These are phyloP conservation scores for Sanghuangporus sanghuang DNA, from an alignment of 1,284 basidiomycete species.

Conservation along the genomic window DNA sequence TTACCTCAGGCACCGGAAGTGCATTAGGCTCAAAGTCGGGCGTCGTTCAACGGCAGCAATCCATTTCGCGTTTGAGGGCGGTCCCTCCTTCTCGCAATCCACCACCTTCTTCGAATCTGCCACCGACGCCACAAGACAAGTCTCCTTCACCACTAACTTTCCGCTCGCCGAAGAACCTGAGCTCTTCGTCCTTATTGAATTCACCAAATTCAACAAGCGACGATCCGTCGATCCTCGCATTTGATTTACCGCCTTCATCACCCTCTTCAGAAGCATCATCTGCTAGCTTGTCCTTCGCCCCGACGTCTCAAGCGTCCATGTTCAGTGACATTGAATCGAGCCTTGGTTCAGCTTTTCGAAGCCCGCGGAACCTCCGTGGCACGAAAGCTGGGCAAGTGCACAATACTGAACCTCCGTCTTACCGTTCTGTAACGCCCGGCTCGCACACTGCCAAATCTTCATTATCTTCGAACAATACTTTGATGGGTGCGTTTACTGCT, in stretches of 20 bases:
- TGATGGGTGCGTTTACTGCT: slow-evolving; percentile 7
- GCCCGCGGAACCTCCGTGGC: not conserved
- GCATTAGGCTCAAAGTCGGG: slow-evolving; percentile 1
- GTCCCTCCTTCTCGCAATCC: slow-evolving; percentile 17
- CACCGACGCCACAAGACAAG: slow-evolving; percentile 12
- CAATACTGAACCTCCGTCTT: not conserved
- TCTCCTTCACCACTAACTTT: slow-evolving; percentile 15
- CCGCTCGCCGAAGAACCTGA: slow-evolving; percentile 11
- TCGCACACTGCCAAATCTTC: slow-evolving; percentile 14
- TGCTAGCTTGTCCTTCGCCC: slow-evolving; percentile 12
- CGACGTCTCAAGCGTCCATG: not conserved
- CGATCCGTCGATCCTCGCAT: slow-evolving; percentile 11
- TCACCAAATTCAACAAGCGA: slow-evolving; percentile 7
- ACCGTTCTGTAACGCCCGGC: not conserved
- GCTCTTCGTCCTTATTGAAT: slow-evolving; percentile 9
- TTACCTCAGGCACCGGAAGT: slow-evolving; percentile 2
- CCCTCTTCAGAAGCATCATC: slow-evolving; percentile 14
- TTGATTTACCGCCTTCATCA: slow-evolving; percentile 13
- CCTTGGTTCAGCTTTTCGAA: not conserved
- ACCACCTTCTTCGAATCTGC: slow-evolving; percentile 11
- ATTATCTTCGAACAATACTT: slow-evolving; percentile 10
- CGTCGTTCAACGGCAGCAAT: slow-evolving; percentile 12
- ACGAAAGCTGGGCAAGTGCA: slow-evolving; percentile 3
- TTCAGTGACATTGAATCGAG: not conserved
- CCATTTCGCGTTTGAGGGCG: slow-evolving; percentile 13